Percentiles rank a stretch among this genome's conserved stretches.
phyloP scores from a whole-genome alignment of 306 rosid genomes.

The Begonia fuchsioides region DNA sequence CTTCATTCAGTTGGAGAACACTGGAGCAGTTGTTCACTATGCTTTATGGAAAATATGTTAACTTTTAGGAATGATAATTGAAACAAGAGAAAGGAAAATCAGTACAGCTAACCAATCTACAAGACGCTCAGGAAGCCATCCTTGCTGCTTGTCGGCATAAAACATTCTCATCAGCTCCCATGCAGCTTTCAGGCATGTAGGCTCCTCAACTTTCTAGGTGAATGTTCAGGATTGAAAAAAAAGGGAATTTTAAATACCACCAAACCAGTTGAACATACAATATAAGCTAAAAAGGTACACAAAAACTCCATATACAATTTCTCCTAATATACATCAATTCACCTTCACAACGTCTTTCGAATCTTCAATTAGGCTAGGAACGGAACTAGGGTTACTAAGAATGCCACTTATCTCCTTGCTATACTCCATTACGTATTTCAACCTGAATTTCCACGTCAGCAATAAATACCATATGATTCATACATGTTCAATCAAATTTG shows the following conservation, averaged over 20 bases:
- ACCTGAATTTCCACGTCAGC: slow-evolving; percentile 29
- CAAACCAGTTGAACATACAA: too few relatives aligned
- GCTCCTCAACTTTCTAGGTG: slow-evolving; percentile 55
- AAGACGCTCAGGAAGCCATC: slow-evolving; percentile 81
- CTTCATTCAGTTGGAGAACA: not conserved
- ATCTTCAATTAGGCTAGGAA: slow-evolving; percentile 37
- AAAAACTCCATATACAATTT: not conserved
- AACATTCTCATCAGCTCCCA: slow-evolving; percentile 92
- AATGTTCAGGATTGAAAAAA: slow-evolving; percentile 4
- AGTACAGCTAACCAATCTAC: slow-evolving; percentile 96
- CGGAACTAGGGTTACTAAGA: slow-evolving; percentile 37
- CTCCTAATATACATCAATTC: slow-evolving; percentile 4
- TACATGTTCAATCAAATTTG: too few relatives aligned
- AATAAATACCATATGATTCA: too few relatives aligned
- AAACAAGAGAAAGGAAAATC: slow-evolving; percentile 20
- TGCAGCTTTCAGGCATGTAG: slow-evolving; percentile 75
- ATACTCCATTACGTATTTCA: slow-evolving; percentile 79
- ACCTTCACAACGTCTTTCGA: slow-evolving; percentile 43
- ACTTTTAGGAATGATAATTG: too few relatives aligned
- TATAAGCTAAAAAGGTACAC: not conserved
- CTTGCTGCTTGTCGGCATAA: slow-evolving; percentile 78
- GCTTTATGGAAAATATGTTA: too few relatives aligned
- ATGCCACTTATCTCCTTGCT: slow-evolving; percentile 67
- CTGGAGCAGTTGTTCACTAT: too few relatives aligned
- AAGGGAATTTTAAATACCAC: not conserved